phyloP scores from a whole-genome alignment of 176 grass and related monocot genomes.

The Metroxylon sagu region DNA sequence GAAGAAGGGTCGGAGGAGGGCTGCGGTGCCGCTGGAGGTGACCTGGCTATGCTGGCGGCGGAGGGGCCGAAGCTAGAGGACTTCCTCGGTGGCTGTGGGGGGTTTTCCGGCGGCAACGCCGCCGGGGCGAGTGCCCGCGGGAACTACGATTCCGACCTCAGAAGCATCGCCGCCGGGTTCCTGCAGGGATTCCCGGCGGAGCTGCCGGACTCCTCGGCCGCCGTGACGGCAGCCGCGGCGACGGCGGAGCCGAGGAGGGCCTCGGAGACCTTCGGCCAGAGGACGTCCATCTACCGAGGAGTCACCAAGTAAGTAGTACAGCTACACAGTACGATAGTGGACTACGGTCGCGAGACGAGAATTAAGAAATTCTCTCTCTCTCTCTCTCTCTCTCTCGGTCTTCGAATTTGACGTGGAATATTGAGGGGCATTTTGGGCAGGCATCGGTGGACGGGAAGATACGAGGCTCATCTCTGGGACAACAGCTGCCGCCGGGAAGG shows the following conservation, averaged over 20 bases:
- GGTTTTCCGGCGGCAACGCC: neutral
- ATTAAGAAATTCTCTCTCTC: no score
- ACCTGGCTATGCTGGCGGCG: constrained; percentile 30
- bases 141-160: constrained; percentile 41
- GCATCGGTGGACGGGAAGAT: constrained; percentile 89
- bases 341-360: no score
- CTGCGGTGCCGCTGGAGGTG: constrained; percentile 36
- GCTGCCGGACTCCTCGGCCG: constrained; percentile 19
- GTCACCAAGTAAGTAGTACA: constrained; percentile 58
- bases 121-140: neutral
- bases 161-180: constrained; percentile 77
- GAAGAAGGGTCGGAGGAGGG: constrained; percentile 37
- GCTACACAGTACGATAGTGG: no score
- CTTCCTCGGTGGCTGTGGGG: constrained; percentile 41
- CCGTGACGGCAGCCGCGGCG: constrained; percentile 26
- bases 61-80: constrained; percentile 61
- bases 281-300: constrained; percentile 89
- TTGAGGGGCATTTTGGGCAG: constrained; percentile 30
- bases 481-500: constrained; percentile 97
- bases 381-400: neutral
- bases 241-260: constrained; percentile 34
- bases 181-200: constrained; percentile 28
- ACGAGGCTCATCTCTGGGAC: constrained; percentile 97
- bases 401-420: neutral
- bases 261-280: constrained; percentile 67